Conservation (phyloP, 441 rosid species). For the Mallotus japonicus region DNA sequence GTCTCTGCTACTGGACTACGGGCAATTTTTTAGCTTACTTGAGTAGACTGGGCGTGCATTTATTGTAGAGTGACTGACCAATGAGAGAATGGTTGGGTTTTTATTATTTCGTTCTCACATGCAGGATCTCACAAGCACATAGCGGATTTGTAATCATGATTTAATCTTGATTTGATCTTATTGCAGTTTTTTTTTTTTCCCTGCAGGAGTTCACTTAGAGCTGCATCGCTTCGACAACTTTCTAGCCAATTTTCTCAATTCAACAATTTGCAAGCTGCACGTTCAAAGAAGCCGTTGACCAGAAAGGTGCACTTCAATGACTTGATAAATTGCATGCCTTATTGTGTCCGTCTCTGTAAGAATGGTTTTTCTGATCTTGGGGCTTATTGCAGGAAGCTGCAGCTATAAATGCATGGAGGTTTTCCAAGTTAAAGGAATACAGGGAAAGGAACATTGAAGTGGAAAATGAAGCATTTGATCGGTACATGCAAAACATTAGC, state of each 20-base stretch:
- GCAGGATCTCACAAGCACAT: background rate
- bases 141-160: background rate
- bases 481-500: slow-evolving; percentile 69
- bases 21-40: background rate
- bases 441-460: slow-evolving; percentile 66
- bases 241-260: slow-evolving; percentile 86
- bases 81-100: background rate
- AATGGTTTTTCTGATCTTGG: slow-evolving; percentile 22
- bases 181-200: slow-evolving; percentile 22
- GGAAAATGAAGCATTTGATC: slow-evolving; percentile 84
- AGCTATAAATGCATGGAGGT: slow-evolving; percentile 91
- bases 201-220: slow-evolving; percentile 67
- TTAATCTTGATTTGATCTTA: slow-evolving; percentile 7
- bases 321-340: background rate
- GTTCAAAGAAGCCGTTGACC: slow-evolving; percentile 76
- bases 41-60: background rate
- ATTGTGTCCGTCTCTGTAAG: slow-evolving; percentile 12
- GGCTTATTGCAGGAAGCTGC: slow-evolving; percentile 69
- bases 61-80: background rate
- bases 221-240: slow-evolving; percentile 76
- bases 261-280: slow-evolving; percentile 71
- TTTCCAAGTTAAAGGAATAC: slow-evolving; percentile 74
- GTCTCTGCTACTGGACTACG: background rate
- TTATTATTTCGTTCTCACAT: background rate
- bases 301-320: slow-evolving; percentile 54